Conservation (phyloP, 768 basidiomycete species). For the Lentinula aciculospora region DNA sequence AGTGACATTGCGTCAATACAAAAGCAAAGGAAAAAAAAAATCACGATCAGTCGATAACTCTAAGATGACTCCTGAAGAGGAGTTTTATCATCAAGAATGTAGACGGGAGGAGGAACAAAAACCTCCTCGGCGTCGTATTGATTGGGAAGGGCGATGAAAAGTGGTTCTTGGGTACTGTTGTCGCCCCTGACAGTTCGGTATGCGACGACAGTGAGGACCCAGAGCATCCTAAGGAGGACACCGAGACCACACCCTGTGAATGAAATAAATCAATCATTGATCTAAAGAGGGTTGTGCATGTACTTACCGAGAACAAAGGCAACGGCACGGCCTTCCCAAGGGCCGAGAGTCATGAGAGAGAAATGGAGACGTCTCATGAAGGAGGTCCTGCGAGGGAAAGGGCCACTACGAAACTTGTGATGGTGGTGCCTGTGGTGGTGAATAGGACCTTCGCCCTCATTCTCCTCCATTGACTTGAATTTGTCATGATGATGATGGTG, state of each 20-base stretch:
- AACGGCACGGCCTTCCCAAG: conserved; percentile 80
- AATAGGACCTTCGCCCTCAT: conserved; percentile 1
- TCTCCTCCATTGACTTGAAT: conserved; percentile 4
- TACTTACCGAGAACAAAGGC: conserved; percentile 78
- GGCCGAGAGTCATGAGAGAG: conserved; percentile 65
- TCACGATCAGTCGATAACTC: background rate
- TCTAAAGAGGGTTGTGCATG: background rate
- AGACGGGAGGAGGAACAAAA: conserved; percentile 49
- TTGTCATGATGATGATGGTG: background rate
- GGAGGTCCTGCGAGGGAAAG: conserved; percentile 20
- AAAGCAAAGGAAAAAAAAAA: background rate
- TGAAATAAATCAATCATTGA: conserved; percentile 1
- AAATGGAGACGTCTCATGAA: conserved; percentile 59
- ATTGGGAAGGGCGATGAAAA: conserved; percentile 33
- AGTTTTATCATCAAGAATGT: conserved; percentile 20
- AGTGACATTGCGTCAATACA: background rate
- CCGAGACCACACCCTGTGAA: conserved; percentile 74
- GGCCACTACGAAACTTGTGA: conserved; percentile 12
- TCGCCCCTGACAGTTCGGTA: conserved; percentile 50
- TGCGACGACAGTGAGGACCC: conserved; percentile 59
- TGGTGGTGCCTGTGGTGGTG: conserved; percentile 19
- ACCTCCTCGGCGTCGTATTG: conserved; percentile 46
- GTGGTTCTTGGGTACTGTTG: conserved; percentile 27
- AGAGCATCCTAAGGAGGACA: conserved; percentile 76
- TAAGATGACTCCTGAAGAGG: background rate